A percentile compares a stretch with the other conserved stretches of the same genome.
These are phyloP conservation scores for Colletotrichum aenigma DNA, from an alignment of 2,329 filamentous ascomycete species.

Conservation along the genomic window DNA sequence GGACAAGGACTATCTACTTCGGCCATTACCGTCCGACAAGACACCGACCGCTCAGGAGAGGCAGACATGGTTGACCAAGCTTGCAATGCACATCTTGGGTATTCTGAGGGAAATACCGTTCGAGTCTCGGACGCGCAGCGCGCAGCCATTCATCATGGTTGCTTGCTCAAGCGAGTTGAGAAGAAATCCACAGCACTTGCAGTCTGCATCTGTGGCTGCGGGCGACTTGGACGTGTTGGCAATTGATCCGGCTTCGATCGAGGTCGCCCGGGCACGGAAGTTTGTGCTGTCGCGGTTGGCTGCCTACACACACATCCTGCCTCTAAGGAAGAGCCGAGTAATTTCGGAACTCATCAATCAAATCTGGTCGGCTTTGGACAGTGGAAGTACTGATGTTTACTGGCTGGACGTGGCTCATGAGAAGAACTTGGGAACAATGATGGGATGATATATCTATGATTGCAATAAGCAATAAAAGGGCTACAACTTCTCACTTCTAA, in stretches of 20 bases:
- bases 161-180: constrained; percentile 22
- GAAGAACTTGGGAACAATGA: constrained; percentile 20
- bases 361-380: constrained; percentile 21
- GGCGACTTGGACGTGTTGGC: background rate
- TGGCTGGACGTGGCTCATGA: constrained; percentile 21
- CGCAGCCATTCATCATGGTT: constrained; percentile 17
- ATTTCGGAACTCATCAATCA: constrained; percentile 22
- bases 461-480: background rate
- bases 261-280: constrained; percentile 8
- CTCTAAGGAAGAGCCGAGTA: constrained; percentile 16
- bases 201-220: fast-evolving
- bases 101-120: constrained; percentile 18
- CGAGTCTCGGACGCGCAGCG: constrained; percentile 12
- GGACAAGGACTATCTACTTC: constrained; percentile 4
- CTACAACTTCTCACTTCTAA: background rate
- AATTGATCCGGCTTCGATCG: constrained; percentile 10
- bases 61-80: constrained; percentile 21
- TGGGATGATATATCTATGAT: background rate
- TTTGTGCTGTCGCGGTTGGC: constrained; percentile 17
- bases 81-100: constrained; percentile 19
- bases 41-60: constrained; percentile 14
- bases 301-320: constrained; percentile 19
- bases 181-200: background rate
- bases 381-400: constrained; percentile 20
- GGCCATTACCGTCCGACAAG: background rate